phyloP scores from a whole-genome alignment of 352 stramenopile genomes.

The Blastocystis sp. region DNA sequence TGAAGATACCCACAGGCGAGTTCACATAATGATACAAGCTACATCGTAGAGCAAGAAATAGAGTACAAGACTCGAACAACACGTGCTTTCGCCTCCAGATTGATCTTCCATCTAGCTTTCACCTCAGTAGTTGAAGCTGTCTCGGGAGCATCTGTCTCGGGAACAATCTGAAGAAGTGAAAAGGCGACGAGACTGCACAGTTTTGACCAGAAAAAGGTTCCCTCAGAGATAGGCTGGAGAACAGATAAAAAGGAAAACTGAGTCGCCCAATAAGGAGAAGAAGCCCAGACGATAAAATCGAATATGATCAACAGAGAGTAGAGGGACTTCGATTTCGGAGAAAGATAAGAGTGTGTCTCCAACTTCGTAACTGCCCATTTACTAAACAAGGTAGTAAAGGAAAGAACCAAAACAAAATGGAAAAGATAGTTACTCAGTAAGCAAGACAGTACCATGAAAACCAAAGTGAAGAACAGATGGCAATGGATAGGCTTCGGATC shows the following conservation, averaged over 20 bases:
- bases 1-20: slow-evolving; percentile 40
- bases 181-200: neutral
- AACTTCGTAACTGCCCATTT: slow-evolving; percentile 7
- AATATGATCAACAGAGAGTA: neutral
- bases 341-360: neutral
- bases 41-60: neutral
- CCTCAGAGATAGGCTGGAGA: neutral
- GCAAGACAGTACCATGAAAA: neutral
- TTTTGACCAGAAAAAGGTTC: neutral
- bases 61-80: neutral
- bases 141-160: neutral
- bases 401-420: neutral
- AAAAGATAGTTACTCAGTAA: neutral
- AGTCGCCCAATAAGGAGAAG: slow-evolving; percentile 2
- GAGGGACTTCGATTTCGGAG: neutral
- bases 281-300: neutral
- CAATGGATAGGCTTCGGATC: neutral
- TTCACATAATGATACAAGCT: slow-evolving; percentile 57
- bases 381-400: neutral
- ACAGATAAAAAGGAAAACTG: neutral
- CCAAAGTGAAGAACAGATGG: neutral
- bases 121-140: neutral
- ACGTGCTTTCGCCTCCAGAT: neutral
- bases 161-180: neutral
- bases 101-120: neutral